These are phyloP conservation scores for Heliosperma pusillum DNA, from an alignment of 148 eudicot genomes.

Conservation along the genomic window DNA sequence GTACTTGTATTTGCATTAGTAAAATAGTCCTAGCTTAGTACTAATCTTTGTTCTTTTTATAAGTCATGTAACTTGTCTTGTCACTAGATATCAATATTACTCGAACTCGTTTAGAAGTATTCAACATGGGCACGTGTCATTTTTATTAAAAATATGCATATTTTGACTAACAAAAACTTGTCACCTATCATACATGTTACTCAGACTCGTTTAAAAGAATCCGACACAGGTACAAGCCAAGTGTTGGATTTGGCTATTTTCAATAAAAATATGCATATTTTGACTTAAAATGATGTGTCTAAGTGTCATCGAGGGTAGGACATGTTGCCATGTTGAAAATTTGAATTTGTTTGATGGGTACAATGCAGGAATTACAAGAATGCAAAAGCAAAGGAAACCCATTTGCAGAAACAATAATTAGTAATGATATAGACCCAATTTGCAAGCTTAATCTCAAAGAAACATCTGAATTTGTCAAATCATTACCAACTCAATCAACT, in stretches of 20 bases:
- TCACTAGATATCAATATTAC: too few species aligned
- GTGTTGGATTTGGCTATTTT: neutral
- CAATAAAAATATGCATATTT: too few species aligned
- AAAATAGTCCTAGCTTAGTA: too few species aligned
- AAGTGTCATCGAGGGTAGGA: neutral
- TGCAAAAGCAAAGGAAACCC: slow-evolving; percentile 39
- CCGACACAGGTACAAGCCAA: neutral
- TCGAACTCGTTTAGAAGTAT: neutral
- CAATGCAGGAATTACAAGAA: slow-evolving; percentile 26
- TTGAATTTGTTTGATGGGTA: slow-evolving; percentile 5
- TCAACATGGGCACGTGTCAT: neutral
- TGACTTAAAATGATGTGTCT: too few species aligned
- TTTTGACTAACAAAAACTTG: too few species aligned
- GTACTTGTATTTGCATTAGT: neutral
- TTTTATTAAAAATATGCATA: too few species aligned
- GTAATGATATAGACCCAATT: slow-evolving; percentile 42
- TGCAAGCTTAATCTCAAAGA: slow-evolving; percentile 68
- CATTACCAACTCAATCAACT: slow-evolving; percentile 50
- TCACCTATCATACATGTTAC: too few species aligned
- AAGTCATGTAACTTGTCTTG: too few species aligned
- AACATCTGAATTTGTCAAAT: slow-evolving; percentile 68
- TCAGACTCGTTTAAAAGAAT: neutral
- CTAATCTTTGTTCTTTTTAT: too few species aligned
- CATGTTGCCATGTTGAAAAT: neutral
- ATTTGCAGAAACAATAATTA: slow-evolving; percentile 43